phyloP scores from a whole-genome alignment of 306 rosid species.

The Acacia acuminata region DNA sequence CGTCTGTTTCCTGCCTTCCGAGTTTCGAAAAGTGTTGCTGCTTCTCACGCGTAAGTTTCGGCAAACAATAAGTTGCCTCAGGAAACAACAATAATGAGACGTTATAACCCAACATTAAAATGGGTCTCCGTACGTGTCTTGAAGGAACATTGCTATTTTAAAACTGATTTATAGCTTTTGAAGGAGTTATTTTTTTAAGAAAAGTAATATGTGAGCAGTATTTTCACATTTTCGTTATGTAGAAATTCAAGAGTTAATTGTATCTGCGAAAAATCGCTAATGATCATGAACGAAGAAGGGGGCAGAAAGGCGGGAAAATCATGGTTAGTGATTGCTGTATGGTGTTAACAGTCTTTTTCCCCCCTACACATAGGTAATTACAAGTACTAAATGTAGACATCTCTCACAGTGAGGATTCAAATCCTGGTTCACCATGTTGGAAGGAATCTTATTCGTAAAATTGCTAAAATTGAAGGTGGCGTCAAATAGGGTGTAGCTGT shows the following conservation, averaged over 20 bases:
- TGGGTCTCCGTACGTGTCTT: not conserved
- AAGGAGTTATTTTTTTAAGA: not conserved
- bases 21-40: not conserved
- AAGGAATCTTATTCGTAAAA: too few relatives aligned
- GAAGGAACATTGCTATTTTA: not conserved
- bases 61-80: not conserved
- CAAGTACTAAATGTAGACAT: too few relatives aligned
- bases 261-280: too few relatives aligned
- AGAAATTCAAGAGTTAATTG: too few relatives aligned
- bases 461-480: not conserved
- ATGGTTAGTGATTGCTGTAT: not conserved
- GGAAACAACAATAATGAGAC: not conserved
- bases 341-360: too few relatives aligned
- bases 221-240: too few relatives aligned
- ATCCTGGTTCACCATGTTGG: too few relatives aligned
- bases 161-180: not conserved
- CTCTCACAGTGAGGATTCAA: too few relatives aligned
- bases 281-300: not conserved
- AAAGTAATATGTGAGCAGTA: not conserved
- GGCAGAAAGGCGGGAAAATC: not conserved
- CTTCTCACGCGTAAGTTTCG: not conserved
- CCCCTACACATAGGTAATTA: too few relatives aligned
- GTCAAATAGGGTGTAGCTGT: not conserved
- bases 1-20: not conserved
- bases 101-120: too few relatives aligned